Base-by-base conservation (phyloP, 805 yeast species). In the Nakazawaea peltata region DNA sequence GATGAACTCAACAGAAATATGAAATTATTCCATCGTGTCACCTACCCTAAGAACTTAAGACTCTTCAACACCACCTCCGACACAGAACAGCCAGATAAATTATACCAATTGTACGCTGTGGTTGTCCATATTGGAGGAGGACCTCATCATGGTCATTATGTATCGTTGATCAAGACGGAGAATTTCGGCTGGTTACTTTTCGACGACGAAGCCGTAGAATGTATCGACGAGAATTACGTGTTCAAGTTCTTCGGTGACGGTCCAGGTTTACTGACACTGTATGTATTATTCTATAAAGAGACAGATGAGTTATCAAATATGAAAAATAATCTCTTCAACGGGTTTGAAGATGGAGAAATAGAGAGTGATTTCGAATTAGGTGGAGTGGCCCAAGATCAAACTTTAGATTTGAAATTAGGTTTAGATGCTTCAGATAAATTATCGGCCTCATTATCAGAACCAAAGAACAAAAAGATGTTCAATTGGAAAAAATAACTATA, bases 61-160 rank as follows among this genome's bases (percentile, higher is more conserved):
- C 70, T 86, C 19, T 77, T 79, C 49, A 74, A 78, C 49, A 78
- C 90, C 21, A 73, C 87, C 0, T 69, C 69, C 30, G 74, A 71
- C 47, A 50, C 72, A 18, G 59, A 58, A 17, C 57, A 63, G 12
- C 65, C 72, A 2, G 73, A 73, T 44, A 74, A 72, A 46, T 64
- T 78, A 14, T 92, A 87, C 50, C 95, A 88, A 48, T 60, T 92
- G 33, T 81, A 77, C 43, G 85, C 90, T 0, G 78, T 90, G 28
- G 92, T 92, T 10, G 87, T 92, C 9, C 98, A 92, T 52, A 77
- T 92, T 45, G 98, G 98, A 5, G 94, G 96, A 4, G 97, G 97
- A 0, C 97, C 97, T 1, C 87, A 86, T 62, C 96, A 88, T 58
- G 98, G 98, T 0, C 98, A 92, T 54, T 92, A 92, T 54, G 90